phyloP scores from a whole-genome alignment of 1,284 basidiomycete genomes.

The Sporisorium scitamineum region DNA sequence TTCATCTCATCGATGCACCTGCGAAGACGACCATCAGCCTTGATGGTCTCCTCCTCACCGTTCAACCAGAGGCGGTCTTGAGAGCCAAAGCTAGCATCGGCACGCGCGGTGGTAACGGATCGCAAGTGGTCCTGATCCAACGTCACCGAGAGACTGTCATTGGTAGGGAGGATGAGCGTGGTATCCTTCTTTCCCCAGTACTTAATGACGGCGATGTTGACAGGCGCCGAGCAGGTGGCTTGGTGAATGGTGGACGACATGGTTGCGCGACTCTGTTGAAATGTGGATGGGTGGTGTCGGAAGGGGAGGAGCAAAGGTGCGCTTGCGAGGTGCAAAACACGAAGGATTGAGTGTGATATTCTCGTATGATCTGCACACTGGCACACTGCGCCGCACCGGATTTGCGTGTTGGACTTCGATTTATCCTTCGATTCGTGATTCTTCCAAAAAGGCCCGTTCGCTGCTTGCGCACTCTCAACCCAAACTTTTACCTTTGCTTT shows the following conservation, averaged over 20 bases:
- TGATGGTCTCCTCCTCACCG: constrained; percentile 88
- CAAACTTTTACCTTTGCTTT: neutral
- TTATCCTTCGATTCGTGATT: too few relatives aligned
- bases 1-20: constrained; percentile 92
- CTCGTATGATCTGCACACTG: constrained; percentile 43
- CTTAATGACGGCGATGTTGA: constrained; percentile 97
- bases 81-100: constrained; percentile 78
- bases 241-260: constrained; percentile 74
- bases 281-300: neutral
- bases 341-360: neutral
- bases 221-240: constrained; percentile 91
- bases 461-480: constrained; percentile 1
- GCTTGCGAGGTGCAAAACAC: neutral
- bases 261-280: neutral
- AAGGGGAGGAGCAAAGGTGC: neutral
- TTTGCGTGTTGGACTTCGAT: constrained; percentile 39
- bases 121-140: constrained; percentile 95
- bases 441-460: constrained; percentile 20
- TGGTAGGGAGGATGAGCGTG: constrained; percentile 93
- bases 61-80: constrained; percentile 92
- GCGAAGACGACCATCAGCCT: constrained; percentile 80
- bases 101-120: constrained; percentile 91
- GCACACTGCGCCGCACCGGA: neutral
- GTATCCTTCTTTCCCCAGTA: constrained; percentile 97
- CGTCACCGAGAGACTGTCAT: constrained; percentile 96